These are phyloP conservation scores for Rubroboletus satanas DNA, from an alignment of 768 basidiomycete species.

Conservation along the genomic window DNA sequence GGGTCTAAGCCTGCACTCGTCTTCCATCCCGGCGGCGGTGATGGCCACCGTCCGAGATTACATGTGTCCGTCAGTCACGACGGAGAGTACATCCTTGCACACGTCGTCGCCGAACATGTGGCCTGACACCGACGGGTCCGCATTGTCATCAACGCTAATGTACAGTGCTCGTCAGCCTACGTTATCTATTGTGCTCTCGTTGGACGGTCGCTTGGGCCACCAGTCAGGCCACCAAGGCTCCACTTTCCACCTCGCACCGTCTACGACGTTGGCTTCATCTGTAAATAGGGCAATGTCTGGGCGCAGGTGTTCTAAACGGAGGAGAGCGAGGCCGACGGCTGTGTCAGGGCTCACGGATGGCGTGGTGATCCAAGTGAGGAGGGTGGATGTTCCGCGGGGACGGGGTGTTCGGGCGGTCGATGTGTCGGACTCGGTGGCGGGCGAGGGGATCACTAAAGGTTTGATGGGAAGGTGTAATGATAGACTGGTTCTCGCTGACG, in stretches of 20 bases:
- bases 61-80: conserved; percentile 82
- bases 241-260: conserved; percentile 37
- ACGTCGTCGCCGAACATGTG: conserved; percentile 54
- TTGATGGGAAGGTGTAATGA: conserved; percentile 26
- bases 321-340: conserved; percentile 70
- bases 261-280: conserved; percentile 7
- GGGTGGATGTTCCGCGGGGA: conserved; percentile 70
- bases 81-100: conserved; percentile 68
- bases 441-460: conserved; percentile 12
- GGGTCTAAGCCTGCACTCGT: conserved; percentile 43
- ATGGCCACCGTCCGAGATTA: conserved; percentile 26
- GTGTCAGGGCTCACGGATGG: conserved; percentile 17
- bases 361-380: conserved; percentile 52
- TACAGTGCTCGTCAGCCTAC: conserved; percentile 17
- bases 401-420: conserved; percentile 41
- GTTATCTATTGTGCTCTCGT: conserved; percentile 15
- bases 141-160: neutral
- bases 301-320: conserved; percentile 68
- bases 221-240: conserved; percentile 66
- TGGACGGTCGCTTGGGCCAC: conserved; percentile 43
- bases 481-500: conserved; percentile 13
- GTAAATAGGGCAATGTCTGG: conserved; percentile 21
- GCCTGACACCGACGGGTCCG: neutral
- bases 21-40: conserved; percentile 10
- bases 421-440: conserved; percentile 22